Conservation (phyloP, 768 basidiomycete species). For the Candolleomyces eurysporus region DNA sequence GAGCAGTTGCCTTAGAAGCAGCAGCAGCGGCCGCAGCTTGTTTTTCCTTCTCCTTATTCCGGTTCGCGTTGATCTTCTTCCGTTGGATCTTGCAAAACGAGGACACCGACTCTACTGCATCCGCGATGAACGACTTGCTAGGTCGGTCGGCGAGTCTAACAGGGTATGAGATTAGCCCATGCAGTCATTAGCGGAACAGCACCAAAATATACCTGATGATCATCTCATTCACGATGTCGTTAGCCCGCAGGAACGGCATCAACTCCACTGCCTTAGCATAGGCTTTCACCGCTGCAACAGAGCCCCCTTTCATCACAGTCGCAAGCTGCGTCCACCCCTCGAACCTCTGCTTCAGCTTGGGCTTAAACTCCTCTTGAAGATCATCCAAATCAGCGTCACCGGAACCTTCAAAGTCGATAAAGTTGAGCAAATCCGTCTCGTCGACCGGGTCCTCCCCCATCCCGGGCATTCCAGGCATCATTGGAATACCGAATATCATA, state of each 20-base stretch:
- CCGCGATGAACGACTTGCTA: slow-evolving; percentile 49
- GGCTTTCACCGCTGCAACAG: slow-evolving; percentile 33
- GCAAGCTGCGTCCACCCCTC: slow-evolving; percentile 53
- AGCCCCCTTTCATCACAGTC: slow-evolving; percentile 36
- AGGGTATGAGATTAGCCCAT: not conserved
- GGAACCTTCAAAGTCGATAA: slow-evolving; percentile 47
- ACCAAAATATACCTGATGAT: slow-evolving; percentile 38
- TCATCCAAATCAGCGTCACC: slow-evolving; percentile 58
- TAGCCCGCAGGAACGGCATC: slow-evolving; percentile 56
- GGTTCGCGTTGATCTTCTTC: slow-evolving; percentile 29
- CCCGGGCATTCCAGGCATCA: slow-evolving; percentile 29
- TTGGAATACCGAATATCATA: slow-evolving; percentile 53
- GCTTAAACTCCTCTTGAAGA: slow-evolving; percentile 58
- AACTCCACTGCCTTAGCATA: slow-evolving; percentile 43
- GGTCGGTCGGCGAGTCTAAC: slow-evolving; percentile 52
- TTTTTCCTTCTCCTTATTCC: slow-evolving; percentile 18
- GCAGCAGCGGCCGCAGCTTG: slow-evolving; percentile 14
- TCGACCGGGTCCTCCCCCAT: slow-evolving; percentile 33
- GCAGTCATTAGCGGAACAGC: not conserved
- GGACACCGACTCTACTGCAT: slow-evolving; percentile 48
- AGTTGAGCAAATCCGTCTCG: slow-evolving; percentile 48
- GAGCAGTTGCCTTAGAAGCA: not conserved
- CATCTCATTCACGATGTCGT: slow-evolving; percentile 59
- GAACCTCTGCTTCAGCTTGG: slow-evolving; percentile 54
- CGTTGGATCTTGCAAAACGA: slow-evolving; percentile 51